Base-by-base conservation (phyloP, 352 stramenopile genomes). In the Plasmopara muralis region DNA sequence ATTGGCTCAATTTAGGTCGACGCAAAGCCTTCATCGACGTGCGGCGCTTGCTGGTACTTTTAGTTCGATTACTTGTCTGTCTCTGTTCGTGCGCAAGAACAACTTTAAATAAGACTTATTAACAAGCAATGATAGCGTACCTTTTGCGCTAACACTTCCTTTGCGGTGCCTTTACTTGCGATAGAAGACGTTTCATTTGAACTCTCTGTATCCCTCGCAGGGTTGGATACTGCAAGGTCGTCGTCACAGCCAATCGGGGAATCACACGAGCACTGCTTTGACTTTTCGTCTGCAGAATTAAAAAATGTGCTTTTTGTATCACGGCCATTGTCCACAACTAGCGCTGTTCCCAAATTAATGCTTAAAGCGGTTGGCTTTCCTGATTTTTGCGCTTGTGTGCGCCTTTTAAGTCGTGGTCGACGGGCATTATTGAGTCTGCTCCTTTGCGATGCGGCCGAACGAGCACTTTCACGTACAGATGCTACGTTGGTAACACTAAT, bases 241-340 rank as follows among this genome's bases (percentile, higher is more conserved):
- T 58, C 52, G 15, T 70, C 62, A n/a, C 57, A 70, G 37, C 49
- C 49, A 12, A 47, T 40, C 20, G 53, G 57, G 31, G 57, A 70
- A 38, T 50, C 47, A 14, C 63, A 28, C 46, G 44, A 52, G 31
- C 55, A 47, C 49, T 59, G 53, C 18, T 20, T 57, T 47, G 45
- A 34, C n/a, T 40, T 35, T 9, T 50, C 46, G 15, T 14, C 20
- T 9, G 29, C 45, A 53, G 31, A 33, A 59, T 66, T 42, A 6
- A 9, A 13, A 13, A 63, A 37, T 33, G 18, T 38, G 14, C 31
- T 50, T 9, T 8, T 9, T 47, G 14, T 12, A 28, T 30, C 9
- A 33, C 15, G 9, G 31, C 6, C 9, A 41, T n/a, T 57, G 13
- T 34, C 40, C 25, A 20, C 34, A 9, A 35, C 7, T 16, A 40